phyloP scores from a whole-genome alignment of 495 filamentous ascomycete genomes.

The Penicillium odoratum region DNA sequence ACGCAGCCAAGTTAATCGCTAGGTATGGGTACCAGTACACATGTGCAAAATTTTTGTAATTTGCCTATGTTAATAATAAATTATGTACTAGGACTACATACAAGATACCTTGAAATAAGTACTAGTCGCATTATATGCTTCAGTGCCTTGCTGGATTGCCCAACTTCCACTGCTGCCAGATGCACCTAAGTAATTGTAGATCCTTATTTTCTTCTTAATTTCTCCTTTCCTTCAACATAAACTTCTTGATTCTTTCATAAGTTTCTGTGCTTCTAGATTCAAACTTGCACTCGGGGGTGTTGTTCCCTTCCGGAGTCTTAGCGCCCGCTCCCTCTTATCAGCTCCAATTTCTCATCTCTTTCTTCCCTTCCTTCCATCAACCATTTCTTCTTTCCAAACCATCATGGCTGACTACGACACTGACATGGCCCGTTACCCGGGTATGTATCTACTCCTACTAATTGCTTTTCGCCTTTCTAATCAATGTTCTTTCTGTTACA shows the following conservation, averaged over 20 bases:
- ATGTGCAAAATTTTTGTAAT: background rate
- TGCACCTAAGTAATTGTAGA: background rate
- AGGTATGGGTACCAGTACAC: background rate
- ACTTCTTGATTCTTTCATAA: background rate
- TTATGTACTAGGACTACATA: background rate
- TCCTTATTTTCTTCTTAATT: background rate
- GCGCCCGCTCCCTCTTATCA: slow-evolving; percentile 26
- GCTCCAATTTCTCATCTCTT: slow-evolving; percentile 22
- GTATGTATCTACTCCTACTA: slow-evolving; percentile 49
- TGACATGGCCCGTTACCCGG: slow-evolving; percentile 82
- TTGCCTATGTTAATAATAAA: background rate
- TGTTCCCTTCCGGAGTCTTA: slow-evolving; percentile 27
- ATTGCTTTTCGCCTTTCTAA: slow-evolving; percentile 9
- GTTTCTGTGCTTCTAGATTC: background rate
- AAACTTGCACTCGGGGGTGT: slow-evolving; percentile 21
- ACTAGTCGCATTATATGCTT: background rate
- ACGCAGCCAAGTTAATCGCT: slow-evolving; percentile 1
- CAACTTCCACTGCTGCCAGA: slow-evolving; percentile 5
- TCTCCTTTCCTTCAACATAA: background rate
- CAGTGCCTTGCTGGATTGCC: slow-evolving; percentile 9
- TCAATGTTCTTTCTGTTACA: slow-evolving; percentile 28
- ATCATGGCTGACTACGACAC: slow-evolving; percentile 75
- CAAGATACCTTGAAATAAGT: background rate
- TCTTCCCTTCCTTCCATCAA: slow-evolving; percentile 21
- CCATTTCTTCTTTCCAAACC: slow-evolving; percentile 20